Base-by-base conservation (phyloP, 805 yeast species). In the Middelhovenomyces tepae region DNA sequence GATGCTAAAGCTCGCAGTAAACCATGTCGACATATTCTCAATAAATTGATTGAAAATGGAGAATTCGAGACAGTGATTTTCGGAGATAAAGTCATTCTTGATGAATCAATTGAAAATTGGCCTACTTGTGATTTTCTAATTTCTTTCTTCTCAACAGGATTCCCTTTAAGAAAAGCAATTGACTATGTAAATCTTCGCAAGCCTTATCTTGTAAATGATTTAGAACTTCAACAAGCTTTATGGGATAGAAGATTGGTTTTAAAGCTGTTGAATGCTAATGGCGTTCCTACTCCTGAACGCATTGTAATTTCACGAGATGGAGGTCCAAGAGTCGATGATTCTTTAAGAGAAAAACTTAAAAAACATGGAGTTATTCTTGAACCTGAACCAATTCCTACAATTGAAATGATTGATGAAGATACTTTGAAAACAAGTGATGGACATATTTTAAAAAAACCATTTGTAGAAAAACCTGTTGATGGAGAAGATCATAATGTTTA, bases 401-500 rank as follows among this genome's bases (percentile, higher is more conserved):
- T 94, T 89, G 68, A 68, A 44, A 85, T 91, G 97, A 36, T 57
- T n/a, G 59, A 81, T 17, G 93, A 84, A 53, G 91, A 81, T 34
- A 93, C 89, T 39, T 78, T 95, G 2, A 63, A 80, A 28, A 70
- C 69, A 39, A 91, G 82, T 15, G 73, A 81, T 45, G 95, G 93
- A 6, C 57, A 71, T 47, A 62, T 64, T 6, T 62, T 91, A 62
- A 67, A 65, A 25, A 91, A 91, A 54, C 99, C 99, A 5, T 91
- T 77, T 65, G 98, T 91, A 21, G 99, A 91, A 56, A 91, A 91
- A 47, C 99, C 99, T 1, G 97, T 87, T 3, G 95, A 91, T 57
- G 99, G 99, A 35, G 99, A 91, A 59, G 95, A 91, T 58, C 99
- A 91, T 59, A 91, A 91, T 52, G 89, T 91, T 29, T 83, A 80